These are phyloP conservation scores for Cornus florida DNA, from an alignment of 148 eudicot genomes.

Conservation along the genomic window DNA sequence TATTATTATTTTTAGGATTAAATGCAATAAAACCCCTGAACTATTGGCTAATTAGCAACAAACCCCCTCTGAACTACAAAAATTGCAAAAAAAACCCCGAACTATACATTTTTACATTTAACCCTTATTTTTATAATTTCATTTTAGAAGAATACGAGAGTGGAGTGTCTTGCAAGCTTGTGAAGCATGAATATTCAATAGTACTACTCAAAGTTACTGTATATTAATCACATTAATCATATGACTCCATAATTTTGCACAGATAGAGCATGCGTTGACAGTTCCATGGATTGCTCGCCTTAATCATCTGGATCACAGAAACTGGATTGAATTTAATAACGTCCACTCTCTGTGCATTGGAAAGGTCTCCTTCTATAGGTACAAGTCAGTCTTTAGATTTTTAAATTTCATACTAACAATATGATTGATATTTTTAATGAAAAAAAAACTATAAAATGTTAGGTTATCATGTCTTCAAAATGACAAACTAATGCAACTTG, in stretches of 20 bases:
- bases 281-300: constrained; percentile 51
- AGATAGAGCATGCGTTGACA: constrained; percentile 40
- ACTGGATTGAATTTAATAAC: constrained; percentile 44
- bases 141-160: too few species aligned
- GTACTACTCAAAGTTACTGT: too few species aligned
- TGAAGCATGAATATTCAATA: too few species aligned
- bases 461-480: constrained; percentile 33
- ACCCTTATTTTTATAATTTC: too few species aligned
- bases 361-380: constrained; percentile 38
- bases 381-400: not conserved
- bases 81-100: too few species aligned
- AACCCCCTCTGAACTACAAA: too few species aligned
- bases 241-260: not conserved
- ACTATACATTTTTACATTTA: too few species aligned
- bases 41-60: too few species aligned
- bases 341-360: constrained; percentile 22
- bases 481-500: constrained; percentile 34
- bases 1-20: too few species aligned
- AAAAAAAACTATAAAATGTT: not conserved
- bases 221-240: too few species aligned
- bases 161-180: too few species aligned
- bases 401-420: not conserved
- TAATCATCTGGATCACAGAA: constrained; percentile 43
- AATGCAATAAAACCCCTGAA: too few species aligned
- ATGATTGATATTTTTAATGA: not conserved